Conservation (phyloP, 257 asterid species). For the Mitragyna speciosa region DNA sequence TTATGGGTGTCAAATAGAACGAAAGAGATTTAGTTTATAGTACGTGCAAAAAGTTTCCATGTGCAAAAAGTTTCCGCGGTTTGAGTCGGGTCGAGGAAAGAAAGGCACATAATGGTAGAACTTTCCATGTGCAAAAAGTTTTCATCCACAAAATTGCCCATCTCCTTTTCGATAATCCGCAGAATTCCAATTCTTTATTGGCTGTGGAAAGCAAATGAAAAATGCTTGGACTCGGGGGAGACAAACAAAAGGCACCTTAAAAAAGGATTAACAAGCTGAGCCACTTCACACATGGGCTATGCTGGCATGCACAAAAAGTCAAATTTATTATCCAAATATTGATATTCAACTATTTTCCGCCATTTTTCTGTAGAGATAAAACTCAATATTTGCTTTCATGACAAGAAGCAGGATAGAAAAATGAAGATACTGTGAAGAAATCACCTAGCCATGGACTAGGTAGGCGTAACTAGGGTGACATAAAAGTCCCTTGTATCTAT, state of each 20-base stretch:
- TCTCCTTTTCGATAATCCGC: slow-evolving; percentile 11
- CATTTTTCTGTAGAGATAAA: background rate
- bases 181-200: slow-evolving; percentile 9
- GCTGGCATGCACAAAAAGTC: slow-evolving; percentile 3
- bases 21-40: slow-evolving; percentile 29
- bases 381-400: background rate
- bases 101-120: slow-evolving; percentile 38
- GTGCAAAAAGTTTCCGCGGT: no score
- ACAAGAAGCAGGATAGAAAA: background rate
- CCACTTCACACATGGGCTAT: slow-evolving; percentile 20
- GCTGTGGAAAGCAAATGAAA: slow-evolving; percentile 6
- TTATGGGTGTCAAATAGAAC: slow-evolving; percentile 18
- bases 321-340: background rate
- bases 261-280: slow-evolving; percentile 11
- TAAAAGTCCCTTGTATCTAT: no score
- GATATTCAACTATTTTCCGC: background rate
- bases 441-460: background rate
- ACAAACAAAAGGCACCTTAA: background rate
- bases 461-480: background rate
- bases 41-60: no score
- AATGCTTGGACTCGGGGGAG: background rate
- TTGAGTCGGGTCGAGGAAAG: slow-evolving; percentile 13
- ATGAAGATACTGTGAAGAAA: background rate
- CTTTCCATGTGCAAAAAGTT: slow-evolving; percentile 39
- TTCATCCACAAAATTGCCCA: slow-evolving; percentile 51